Conservation (phyloP, 805 yeast genomes). For the Sugiyamaella chiloensis region DNA sequence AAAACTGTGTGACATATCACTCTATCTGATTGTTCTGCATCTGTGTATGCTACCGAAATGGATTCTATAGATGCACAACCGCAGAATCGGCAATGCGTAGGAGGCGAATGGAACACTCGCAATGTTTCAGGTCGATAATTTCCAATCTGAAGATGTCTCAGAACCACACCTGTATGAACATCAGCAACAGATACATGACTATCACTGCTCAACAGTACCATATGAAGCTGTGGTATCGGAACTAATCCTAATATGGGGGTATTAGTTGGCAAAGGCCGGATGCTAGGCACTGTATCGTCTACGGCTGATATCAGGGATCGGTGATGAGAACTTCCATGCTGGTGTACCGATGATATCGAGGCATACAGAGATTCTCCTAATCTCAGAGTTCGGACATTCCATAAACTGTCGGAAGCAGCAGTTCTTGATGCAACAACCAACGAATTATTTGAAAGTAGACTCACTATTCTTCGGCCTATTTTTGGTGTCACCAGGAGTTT, state of each 20-base stretch:
- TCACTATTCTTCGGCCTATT: conserved; percentile 67
- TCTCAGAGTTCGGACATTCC: neutral
- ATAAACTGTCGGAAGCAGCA: conserved; percentile 27
- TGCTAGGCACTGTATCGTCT: conserved; percentile 12
- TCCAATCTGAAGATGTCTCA: conserved; percentile 60
- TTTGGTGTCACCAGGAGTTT: conserved; percentile 64
- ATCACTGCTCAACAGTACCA: conserved; percentile 25
- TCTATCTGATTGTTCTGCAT: conserved; percentile 47
- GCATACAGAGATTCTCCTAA: conserved; percentile 1
- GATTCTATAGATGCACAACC: conserved; percentile 81
- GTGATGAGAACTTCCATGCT: neutral
- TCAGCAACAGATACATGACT: conserved; percentile 47
- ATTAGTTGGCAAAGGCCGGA: conserved; percentile 9
- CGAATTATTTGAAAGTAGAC: conserved; percentile 47
- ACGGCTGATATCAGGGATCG: neutral
- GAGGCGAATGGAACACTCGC: conserved; percentile 74
- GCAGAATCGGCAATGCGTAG: conserved; percentile 86
- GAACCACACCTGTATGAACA: conserved; percentile 70
- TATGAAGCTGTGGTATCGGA: conserved; percentile 26
- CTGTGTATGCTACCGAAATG: conserved; percentile 69
- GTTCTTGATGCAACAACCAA: conserved; percentile 58
- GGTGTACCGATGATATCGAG: neutral
- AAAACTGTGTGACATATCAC: conserved; percentile 71
- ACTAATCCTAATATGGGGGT: conserved; percentile 14
- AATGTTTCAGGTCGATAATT: conserved; percentile 58